Evolutionary conservation across 345 rosid genomes (phyloP).

Genomic region (Aquilaria malaccensis): DNA sequence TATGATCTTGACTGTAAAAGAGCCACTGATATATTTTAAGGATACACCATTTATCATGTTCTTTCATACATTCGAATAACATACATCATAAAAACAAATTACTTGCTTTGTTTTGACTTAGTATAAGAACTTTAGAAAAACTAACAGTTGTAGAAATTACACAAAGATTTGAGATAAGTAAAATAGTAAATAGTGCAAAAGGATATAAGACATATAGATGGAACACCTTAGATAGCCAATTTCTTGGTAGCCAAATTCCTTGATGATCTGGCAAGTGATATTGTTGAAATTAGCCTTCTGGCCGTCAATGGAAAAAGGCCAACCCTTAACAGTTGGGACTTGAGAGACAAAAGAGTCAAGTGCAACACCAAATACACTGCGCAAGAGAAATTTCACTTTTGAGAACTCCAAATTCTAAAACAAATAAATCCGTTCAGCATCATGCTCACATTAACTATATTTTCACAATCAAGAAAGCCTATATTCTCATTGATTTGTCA

Average conservation of each 20-base stretch:
- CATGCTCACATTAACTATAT: too few species aligned
- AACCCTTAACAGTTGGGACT: conserved; percentile 29
- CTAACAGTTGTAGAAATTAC: too few species aligned
- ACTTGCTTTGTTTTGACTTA: too few species aligned
- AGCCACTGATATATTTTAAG: conserved; percentile 32
- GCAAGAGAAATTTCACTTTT: conserved; percentile 58
- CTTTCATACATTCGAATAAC: conserved; percentile 35
- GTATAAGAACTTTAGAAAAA: too few species aligned
- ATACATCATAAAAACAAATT: too few species aligned
- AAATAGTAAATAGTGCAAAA: too few species aligned
- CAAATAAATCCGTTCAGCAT: too few species aligned
- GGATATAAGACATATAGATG: neutral
- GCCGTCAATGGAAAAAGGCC: conserved; percentile 50
- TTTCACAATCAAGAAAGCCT: too few species aligned
- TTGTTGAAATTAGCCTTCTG: conserved; percentile 48
- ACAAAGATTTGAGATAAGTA: too few species aligned
- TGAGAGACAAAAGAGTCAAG: conserved; percentile 35
- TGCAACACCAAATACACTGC: conserved; percentile 46
- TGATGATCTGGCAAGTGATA: conserved; percentile 25
- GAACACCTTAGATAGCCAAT: conserved; percentile 56
- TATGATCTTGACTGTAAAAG: conserved; percentile 26
- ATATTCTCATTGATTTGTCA: too few species aligned
- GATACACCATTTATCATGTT: conserved; percentile 20
- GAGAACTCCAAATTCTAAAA: neutral
- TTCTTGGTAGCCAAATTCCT: conserved; percentile 65